Evolutionary conservation across 1,284 basidiomycete genomes (phyloP), one percentile per base, ranked within the genome.

Genomic region (Microbotryomycetes sp.): DNA sequence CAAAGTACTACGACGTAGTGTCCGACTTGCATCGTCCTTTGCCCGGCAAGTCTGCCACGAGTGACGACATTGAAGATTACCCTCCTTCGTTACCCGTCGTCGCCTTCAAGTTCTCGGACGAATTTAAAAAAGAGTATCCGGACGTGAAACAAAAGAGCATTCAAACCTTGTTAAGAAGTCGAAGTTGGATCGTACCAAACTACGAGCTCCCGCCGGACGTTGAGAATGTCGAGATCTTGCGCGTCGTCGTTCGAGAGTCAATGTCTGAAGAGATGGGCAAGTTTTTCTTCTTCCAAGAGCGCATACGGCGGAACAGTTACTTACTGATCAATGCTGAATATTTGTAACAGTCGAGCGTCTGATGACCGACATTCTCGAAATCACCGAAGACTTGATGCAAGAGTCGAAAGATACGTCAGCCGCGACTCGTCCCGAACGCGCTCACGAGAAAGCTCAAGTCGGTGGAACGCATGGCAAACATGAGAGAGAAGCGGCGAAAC

Each of bases 81-180:
- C 73, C 78, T 5, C 83, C 88, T 2, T 89, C 89, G 3, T 79
- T 97, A 23, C 93, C 93, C 3, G 92, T 97, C 16, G 90, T 97
- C 0, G 79, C 89, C 0, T 97, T 97, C 85, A 73, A 73, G 54
- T 93, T 96, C 80, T 86, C 86, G 1, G 86, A 96, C 72, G 77
- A 80, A 16, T 88, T 90, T 79, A 80, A 84, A 73, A 57, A 80
- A 64, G 75, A 85, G 47, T 63, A 45, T 47, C 65, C 60, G 11
- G 29, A 52, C 15, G 73, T 91, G 50, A 80, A 92, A 75, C 93
- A 97, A 76, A 83, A 82, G 64, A 94, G 91, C 89, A 84, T 97
- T 47, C 93, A 97, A 73, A 85, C 82, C 0, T 78, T 90, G 2
- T 77, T 92, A 27, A 80, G 89, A 52, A 78, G 81, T 16, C 88